phyloP scores from a whole-genome alignment of 1,284 basidiomycete species.

The Phellinidium pouzarii region DNA sequence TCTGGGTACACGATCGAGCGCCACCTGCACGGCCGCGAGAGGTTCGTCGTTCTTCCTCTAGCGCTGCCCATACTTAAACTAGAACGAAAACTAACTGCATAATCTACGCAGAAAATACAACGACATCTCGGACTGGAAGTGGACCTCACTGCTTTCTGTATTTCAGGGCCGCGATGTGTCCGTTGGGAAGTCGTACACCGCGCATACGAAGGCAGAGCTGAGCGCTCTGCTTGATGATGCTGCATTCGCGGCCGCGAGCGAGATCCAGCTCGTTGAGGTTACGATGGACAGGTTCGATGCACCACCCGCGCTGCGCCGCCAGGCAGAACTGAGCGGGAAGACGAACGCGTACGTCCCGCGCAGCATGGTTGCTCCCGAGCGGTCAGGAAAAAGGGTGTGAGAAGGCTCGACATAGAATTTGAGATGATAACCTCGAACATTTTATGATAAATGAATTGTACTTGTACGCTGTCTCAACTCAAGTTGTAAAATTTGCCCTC shows the following conservation, averaged over 20 bases:
- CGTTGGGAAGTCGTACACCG: constrained; percentile 59
- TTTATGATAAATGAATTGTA: too few relatives aligned
- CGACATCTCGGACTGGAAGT: constrained; percentile 68
- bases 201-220: constrained; percentile 58
- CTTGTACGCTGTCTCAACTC: too few relatives aligned
- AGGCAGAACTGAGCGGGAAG: constrained; percentile 46
- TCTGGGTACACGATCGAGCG: constrained; percentile 87
- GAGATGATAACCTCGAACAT: too few relatives aligned
- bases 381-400: not conserved
- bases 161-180: constrained; percentile 50
- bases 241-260: constrained; percentile 50
- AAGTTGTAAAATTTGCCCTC: too few relatives aligned
- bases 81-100: not conserved
- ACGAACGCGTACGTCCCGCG: constrained; percentile 34
- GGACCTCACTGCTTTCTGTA: constrained; percentile 52
- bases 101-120: constrained; percentile 55
- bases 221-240: constrained; percentile 52
- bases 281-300: constrained; percentile 72
- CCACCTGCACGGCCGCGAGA: constrained; percentile 60
- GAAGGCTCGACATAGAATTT: too few relatives aligned
- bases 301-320: constrained; percentile 52
- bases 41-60: constrained; percentile 24
- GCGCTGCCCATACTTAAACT: too few relatives aligned
- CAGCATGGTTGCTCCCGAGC: not conserved
- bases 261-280: constrained; percentile 76